Evolutionary conservation across 2,329 filamentous ascomycete species (phyloP).

Genomic region (Beauveria varroae): DNA sequence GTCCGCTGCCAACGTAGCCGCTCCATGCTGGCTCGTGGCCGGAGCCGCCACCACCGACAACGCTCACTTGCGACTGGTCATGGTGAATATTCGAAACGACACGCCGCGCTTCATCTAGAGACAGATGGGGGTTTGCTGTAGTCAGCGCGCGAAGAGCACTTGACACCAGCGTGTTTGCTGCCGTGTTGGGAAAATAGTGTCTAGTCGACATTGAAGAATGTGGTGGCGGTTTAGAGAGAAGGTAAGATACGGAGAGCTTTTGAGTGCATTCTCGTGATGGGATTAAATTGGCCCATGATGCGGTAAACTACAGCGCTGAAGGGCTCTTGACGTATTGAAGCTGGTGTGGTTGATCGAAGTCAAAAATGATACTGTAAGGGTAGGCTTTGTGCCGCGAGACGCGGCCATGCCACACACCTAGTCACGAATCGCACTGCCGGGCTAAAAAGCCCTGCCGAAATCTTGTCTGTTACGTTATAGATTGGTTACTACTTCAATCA

Average conservation of each 20-base stretch:
- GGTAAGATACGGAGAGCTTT: background rate
- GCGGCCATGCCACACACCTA: background rate
- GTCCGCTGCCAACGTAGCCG: slow-evolving; percentile 54
- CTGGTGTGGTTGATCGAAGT: background rate
- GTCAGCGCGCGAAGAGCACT: slow-evolving; percentile 18
- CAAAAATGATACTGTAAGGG: background rate
- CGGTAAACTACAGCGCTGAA: background rate
- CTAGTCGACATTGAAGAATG: slow-evolving; percentile 13
- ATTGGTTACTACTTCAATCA: no score
- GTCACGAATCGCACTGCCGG: no score
- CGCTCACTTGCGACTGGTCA: slow-evolving; percentile 36
- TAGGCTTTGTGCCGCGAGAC: background rate
- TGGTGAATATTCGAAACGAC: slow-evolving; percentile 42
- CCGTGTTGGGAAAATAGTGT: slow-evolving; percentile 16
- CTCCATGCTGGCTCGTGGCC: slow-evolving; percentile 58
- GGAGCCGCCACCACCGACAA: slow-evolving; percentile 48
- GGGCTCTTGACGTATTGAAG: background rate
- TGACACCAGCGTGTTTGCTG: slow-evolving; percentile 20
- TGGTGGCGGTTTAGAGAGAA: background rate
- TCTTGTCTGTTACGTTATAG: no score
- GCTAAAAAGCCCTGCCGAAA: no score
- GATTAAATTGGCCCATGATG: no score
- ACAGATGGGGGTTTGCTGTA: slow-evolving; percentile 36
- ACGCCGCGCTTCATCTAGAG: slow-evolving; percentile 42
- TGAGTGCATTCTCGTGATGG: no score